These are phyloP conservation scores for Colletotrichum ledebouriae DNA, from an alignment of 2,329 filamentous ascomycete species.

Conservation along the genomic window DNA sequence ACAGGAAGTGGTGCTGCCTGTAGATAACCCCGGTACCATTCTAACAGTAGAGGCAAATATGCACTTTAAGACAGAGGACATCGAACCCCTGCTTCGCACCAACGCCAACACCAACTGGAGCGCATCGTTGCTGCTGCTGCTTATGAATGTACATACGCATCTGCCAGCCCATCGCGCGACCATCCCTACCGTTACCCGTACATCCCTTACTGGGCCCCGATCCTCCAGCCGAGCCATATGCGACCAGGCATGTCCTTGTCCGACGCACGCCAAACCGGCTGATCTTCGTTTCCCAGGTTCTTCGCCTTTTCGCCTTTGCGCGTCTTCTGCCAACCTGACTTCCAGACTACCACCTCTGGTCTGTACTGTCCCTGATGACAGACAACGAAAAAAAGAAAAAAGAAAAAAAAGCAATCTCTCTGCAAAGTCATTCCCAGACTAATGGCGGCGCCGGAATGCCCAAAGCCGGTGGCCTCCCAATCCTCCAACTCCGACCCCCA, in stretches of 20 bases:
- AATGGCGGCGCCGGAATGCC: slow-evolving; percentile 11
- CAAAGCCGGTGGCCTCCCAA: neutral
- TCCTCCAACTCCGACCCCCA: no score
- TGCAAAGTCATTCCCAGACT: slow-evolving; percentile 4
- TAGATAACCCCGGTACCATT: neutral
- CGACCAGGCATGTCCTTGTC: slow-evolving; percentile 13
- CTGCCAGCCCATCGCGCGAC: neutral
- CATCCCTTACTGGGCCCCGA: slow-evolving; percentile 28
- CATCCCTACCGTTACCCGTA: slow-evolving; percentile 20
- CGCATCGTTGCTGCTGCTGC: slow-evolving; percentile 15
- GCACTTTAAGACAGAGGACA: neutral
- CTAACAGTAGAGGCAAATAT: neutral
- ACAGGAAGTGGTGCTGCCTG: neutral
- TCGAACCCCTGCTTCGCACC: neutral
- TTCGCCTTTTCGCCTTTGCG: neutral
- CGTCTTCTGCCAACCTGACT: neutral
- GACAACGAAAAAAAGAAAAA: neutral
- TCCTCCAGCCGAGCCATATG: slow-evolving; percentile 18
- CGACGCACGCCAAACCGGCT: slow-evolving; percentile 30
- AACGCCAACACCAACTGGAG: slow-evolving; percentile 14
- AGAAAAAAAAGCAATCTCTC: slow-evolving; percentile 18
- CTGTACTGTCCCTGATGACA: neutral
- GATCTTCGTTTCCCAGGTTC: slow-evolving; percentile 30
- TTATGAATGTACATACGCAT: neutral
- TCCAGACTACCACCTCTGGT: neutral